These are phyloP conservation scores for Dioszegia hungarica DNA, from an alignment of 768 basidiomycete species.

Conservation along the genomic window DNA sequence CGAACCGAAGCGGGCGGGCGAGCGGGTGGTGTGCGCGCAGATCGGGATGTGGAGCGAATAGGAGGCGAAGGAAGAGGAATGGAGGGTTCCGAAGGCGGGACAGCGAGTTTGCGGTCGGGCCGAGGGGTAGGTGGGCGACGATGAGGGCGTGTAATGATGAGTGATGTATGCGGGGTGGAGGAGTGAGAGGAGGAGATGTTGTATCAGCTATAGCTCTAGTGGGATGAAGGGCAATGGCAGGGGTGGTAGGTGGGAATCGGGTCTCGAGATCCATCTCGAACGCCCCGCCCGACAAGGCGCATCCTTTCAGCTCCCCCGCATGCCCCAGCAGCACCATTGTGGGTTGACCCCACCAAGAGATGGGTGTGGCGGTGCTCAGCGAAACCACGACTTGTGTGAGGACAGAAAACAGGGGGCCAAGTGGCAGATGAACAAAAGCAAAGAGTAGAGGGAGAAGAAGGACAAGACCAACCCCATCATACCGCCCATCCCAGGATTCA, in stretches of 20 bases:
- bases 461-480: constrained; percentile 1
- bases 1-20: neutral
- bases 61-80: neutral
- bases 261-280: too few species aligned
- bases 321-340: too few species aligned
- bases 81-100: neutral
- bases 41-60: neutral
- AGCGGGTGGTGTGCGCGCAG: neutral
- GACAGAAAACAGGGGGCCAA: neutral
- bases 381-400: neutral
- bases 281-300: too few species aligned
- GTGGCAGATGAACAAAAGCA: too few species aligned
- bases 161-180: neutral
- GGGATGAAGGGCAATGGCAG: neutral
- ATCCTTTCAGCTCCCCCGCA: too few species aligned
- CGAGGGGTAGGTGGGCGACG: neutral
- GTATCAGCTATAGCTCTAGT: neutral
- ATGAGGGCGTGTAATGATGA: constrained; percentile 2
- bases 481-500: neutral
- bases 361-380: too few species aligned
- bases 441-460: neutral
- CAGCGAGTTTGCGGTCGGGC: neutral
- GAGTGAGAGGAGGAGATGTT: neutral
- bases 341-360: too few species aligned
- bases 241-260: too few species aligned